A percentile compares a stretch with the other conserved stretches of the same genome.
Evolutionary conservation across 495 filamentous ascomycete species (phyloP).

Genomic region (Penicillium herquei): DNA sequence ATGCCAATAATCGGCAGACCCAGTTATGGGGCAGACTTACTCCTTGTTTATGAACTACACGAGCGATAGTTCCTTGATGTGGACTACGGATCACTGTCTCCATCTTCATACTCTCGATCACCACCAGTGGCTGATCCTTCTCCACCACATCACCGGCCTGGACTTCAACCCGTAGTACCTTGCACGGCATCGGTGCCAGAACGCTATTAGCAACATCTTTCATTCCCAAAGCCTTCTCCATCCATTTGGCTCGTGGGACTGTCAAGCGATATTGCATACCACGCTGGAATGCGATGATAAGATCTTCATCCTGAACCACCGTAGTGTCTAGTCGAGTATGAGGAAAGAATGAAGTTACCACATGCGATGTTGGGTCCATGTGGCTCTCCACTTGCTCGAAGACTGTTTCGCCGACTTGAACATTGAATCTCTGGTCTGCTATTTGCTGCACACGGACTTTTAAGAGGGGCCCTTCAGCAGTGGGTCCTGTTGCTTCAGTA

Average conservation of each 20-base stretch:
- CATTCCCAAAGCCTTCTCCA: constrained; percentile 79
- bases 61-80: constrained; percentile 73
- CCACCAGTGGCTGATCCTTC: constrained; percentile 85
- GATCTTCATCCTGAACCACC: constrained; percentile 67
- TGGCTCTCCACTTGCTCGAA: constrained; percentile 49
- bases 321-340: constrained; percentile 79
- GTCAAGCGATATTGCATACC: constrained; percentile 74
- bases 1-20: too few species aligned
- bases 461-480: constrained; percentile 43
- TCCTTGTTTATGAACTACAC: constrained; percentile 80
- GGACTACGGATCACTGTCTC: constrained; percentile 95
- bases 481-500: constrained; percentile 26
- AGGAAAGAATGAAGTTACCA: constrained; percentile 63
- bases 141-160: constrained; percentile 74
- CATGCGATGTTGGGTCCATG: constrained; percentile 31
- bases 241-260: constrained; percentile 70
- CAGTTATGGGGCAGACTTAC: constrained; percentile 52
- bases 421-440: constrained; percentile 59
- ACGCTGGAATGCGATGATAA: constrained; percentile 76
- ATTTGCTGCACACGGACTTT: constrained; percentile 67
- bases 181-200: constrained; percentile 91
- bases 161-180: constrained; percentile 82
- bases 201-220: constrained; percentile 83
- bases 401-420: constrained; percentile 54
- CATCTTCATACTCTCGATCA: constrained; percentile 99